Evolutionary conservation across 192 early-diverging fungal genomes (phyloP), one percentile per base, ranked within the genome.

Genomic region (Backusella circina): DNA sequence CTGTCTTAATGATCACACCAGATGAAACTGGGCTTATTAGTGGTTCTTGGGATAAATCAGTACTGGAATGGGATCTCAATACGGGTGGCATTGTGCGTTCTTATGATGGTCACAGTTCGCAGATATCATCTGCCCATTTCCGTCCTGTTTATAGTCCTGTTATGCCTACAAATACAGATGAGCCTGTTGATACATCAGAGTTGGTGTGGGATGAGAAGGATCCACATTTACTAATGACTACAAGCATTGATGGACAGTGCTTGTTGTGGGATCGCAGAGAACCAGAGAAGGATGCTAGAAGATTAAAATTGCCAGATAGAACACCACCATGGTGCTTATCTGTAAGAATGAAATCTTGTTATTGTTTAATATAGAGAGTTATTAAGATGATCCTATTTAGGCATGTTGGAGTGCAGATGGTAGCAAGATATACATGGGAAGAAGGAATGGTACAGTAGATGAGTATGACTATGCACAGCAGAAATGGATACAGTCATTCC

Each of bases 11-110:
- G 54, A 90, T 96, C 30, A 88, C 91, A 10, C 93, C 94, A 1
- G 95, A 92, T 41, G 95, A 99, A 77, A 86, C 85, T 68, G 88
- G 89, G 0, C 80, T 95, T 64, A 87, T 98, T 65, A 98, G 94
- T 78, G 98, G 97, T 5, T 95, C 97, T 30, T 99, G 98, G 98
- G 98, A 99, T 76, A 90, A 94, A 57, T 85, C 86, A 15, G 84
- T 95, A 21, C 41, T 90, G 87, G 80, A 87, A 79, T 93, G 98
- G 97, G 95, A 97, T 78, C 85, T 98, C 33, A 91, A 99, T 64
- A 88, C 82, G 1, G 97, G 97, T 4, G 72, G 79, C 21, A 67
- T 93, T 1, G 84, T 93, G 32, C 88, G 92, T 3, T 83, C 83
- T 13, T 97, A 92, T 82, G 71, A 83, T 2, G 93, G 93, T 32